A percentile compares a stretch with the other conserved stretches of the same genome.
Evolutionary conservation across 768 basidiomycete species (phyloP).

Genomic region (Cystofilobasidium ferigula): DNA sequence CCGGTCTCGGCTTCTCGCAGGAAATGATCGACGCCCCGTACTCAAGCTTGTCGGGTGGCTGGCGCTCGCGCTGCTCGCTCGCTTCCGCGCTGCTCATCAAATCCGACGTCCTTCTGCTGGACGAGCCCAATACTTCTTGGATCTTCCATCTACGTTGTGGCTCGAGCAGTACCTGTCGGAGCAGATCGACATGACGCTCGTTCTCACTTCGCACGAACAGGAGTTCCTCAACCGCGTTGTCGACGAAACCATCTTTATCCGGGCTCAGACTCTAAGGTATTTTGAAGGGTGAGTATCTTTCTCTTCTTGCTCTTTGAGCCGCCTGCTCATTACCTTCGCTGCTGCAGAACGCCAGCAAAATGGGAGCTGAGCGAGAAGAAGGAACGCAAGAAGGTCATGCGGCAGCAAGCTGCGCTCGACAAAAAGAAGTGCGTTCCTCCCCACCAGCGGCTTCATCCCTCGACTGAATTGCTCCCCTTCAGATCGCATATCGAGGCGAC

Average conservation of each 20-base stretch:
- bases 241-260: constrained; percentile 54
- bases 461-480: neutral
- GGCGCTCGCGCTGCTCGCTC: constrained; percentile 52
- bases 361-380: constrained; percentile 41
- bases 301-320: neutral
- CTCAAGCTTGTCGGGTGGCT: constrained; percentile 52
- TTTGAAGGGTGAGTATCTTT: constrained; percentile 44
- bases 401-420: constrained; percentile 41
- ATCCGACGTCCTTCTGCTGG: constrained; percentile 51
- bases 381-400: constrained; percentile 40
- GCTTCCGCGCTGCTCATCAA: constrained; percentile 51
- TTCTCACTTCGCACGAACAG: constrained; percentile 57
- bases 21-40: constrained; percentile 40
- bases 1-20: constrained; percentile 51
- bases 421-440: constrained; percentile 38
- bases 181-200: constrained; percentile 43
- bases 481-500: constrained; percentile 44
- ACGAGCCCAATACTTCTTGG: constrained; percentile 34
- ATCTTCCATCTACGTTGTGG: constrained; percentile 30
- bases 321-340: too few species aligned
- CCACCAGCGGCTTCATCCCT: neutral
- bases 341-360: constrained; percentile 3
- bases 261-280: constrained; percentile 46
- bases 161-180: constrained; percentile 45
- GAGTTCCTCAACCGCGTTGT: constrained; percentile 52